Conservation (phyloP, 805 yeast species). For the Helenozyma baotianmanensis region DNA sequence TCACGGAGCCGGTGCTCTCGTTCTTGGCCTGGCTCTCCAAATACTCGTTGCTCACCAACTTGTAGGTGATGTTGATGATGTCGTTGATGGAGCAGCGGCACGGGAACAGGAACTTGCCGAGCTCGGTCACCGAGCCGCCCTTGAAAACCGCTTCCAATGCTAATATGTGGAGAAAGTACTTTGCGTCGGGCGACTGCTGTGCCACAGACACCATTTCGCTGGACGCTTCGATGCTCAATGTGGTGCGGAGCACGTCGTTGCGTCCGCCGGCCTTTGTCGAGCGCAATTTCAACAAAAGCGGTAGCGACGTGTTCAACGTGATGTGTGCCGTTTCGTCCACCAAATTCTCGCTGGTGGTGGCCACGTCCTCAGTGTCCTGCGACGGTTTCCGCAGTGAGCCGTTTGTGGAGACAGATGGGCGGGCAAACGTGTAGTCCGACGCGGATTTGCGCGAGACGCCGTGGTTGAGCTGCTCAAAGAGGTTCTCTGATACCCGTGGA, state of each 20-base stretch:
- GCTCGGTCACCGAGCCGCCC: conserved; percentile 22
- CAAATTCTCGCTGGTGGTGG: background rate
- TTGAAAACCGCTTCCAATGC: conserved; percentile 22
- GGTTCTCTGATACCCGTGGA: conserved; percentile 1
- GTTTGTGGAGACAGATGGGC: no score
- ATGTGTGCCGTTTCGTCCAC: background rate
- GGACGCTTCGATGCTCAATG: conserved; percentile 45
- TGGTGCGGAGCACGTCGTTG: conserved; percentile 41
- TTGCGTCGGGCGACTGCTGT: conserved; percentile 1
- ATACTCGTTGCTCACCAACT: conserved; percentile 23
- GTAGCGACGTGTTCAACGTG: conserved; percentile 28
- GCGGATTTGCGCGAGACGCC: background rate
- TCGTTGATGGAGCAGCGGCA: conserved; percentile 7
- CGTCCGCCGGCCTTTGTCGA: conserved; percentile 48
- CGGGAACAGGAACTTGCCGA: conserved; percentile 11
- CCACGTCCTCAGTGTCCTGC: no score
- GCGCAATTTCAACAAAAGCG: conserved; percentile 42
- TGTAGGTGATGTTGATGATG: conserved; percentile 9
- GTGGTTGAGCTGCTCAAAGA: conserved; percentile 9
- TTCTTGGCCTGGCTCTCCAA: conserved; percentile 18
- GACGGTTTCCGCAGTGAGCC: background rate
- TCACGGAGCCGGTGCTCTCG: conserved; percentile 7
- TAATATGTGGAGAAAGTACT: conserved; percentile 19
- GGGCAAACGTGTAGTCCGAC: background rate
- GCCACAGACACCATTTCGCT: conserved; percentile 28